phyloP scores from a whole-genome alignment of 192 early-diverging fungal species.

The Cladochytrium replicatum region DNA sequence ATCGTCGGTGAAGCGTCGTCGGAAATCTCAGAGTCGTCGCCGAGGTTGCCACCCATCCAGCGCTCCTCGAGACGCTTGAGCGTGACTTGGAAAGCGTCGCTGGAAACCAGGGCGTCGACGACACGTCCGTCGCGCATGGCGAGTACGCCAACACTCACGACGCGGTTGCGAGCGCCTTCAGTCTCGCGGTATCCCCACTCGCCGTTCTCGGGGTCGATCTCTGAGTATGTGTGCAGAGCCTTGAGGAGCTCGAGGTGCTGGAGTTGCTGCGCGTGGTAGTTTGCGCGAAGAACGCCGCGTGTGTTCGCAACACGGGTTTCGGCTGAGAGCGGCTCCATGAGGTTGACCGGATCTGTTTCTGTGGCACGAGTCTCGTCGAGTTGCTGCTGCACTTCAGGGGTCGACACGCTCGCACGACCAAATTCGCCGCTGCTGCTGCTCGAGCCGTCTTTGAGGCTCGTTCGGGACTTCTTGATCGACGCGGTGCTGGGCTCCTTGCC shows the following conservation, averaged over 20 bases:
- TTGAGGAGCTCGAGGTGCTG: neutral
- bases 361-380: neutral
- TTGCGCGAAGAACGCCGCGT: neutral
- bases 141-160: neutral
- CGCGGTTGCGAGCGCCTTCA: neutral
- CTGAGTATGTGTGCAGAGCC: neutral
- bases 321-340: neutral
- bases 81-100: neutral
- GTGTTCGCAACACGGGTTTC: neutral
- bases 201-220: neutral
- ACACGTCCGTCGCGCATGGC: neutral
- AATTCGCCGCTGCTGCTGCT: neutral
- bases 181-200: neutral
- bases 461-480: neutral
- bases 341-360: neutral
- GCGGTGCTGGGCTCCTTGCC: too few species aligned
- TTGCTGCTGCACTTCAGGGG: neutral
- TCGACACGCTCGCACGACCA: neutral
- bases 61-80: neutral
- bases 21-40: neutral
- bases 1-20: neutral
- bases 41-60: neutral
- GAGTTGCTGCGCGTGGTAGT: neutral
- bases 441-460: neutral
- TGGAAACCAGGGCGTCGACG: neutral